These are phyloP conservation scores for Fagopyrum esculentum DNA, from an alignment of 148 eudicot species.

Conservation along the genomic window DNA sequence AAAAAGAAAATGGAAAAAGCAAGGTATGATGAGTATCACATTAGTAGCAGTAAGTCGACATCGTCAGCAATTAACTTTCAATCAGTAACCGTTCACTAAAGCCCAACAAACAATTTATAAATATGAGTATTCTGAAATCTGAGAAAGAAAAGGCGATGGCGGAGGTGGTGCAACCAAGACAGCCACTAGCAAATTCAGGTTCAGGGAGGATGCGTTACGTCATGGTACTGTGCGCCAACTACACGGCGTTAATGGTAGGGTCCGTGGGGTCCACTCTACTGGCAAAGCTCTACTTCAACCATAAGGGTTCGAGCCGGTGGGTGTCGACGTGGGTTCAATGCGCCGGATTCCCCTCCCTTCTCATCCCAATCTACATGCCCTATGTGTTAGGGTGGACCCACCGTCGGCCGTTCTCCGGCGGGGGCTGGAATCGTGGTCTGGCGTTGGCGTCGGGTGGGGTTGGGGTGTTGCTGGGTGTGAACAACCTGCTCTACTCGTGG, in stretches of 20 bases:
- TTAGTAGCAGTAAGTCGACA: too few relatives aligned
- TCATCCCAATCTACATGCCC: conserved; percentile 39
- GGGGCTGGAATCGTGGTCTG: conserved; percentile 25
- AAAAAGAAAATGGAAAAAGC: too few relatives aligned
- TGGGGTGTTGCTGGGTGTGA: conserved; percentile 43
- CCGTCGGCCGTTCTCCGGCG: conserved; percentile 42
- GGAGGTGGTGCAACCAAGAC: not conserved
- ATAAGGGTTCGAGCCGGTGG: conserved; percentile 72
- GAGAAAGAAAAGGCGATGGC: too few relatives aligned
- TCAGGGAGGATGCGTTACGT: conserved; percentile 18
- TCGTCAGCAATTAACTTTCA: too few relatives aligned
- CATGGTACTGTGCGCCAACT: conserved; percentile 38
- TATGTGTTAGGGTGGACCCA: conserved; percentile 26
- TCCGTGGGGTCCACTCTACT: conserved; percentile 49
- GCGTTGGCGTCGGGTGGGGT: conserved; percentile 18
- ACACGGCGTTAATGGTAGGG: conserved; percentile 39
- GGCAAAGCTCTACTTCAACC: conserved; percentile 63
- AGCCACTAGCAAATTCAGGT: conserved; percentile 3
- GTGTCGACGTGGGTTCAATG: conserved; percentile 75
- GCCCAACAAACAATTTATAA: too few relatives aligned
- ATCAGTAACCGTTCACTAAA: too few relatives aligned
- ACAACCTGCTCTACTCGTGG: conserved; percentile 66
- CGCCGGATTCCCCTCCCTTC: conserved; percentile 60
- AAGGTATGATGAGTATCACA: too few relatives aligned
- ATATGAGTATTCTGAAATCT: too few relatives aligned